These are phyloP conservation scores for Piromyces sp. DNA, from an alignment of 192 early-diverging fungal genomes.

Conservation along the genomic window DNA sequence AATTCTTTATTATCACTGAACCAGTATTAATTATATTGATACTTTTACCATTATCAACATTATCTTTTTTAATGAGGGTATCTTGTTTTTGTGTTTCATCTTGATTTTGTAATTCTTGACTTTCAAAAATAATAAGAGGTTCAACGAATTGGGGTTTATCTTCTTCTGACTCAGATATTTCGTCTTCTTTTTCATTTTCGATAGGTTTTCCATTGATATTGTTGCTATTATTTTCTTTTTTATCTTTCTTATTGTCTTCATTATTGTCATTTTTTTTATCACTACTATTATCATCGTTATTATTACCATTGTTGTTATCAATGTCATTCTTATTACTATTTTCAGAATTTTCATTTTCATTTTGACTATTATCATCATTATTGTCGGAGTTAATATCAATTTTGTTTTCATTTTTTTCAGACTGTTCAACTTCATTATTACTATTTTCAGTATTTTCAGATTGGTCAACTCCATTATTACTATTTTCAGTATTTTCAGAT, in stretches of 20 bases:
- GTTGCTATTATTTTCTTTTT: background rate
- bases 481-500: too few species aligned
- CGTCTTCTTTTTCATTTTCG: background rate
- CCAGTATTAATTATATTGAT: background rate
- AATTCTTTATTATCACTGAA: background rate
- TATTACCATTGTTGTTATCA: background rate
- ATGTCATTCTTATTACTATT: background rate
- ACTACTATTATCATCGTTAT: background rate
- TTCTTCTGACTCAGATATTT: background rate
- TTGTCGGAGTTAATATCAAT: background rate
- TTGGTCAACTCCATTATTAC: too few species aligned
- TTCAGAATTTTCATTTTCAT: background rate
- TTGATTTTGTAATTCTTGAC: background rate
- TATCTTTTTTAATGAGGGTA: background rate
- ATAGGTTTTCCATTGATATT: background rate
- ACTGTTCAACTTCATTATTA: too few species aligned
- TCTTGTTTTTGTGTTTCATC: background rate
- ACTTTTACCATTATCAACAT: background rate
- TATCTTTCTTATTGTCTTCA: background rate
- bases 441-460: too few species aligned
- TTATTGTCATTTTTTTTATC: background rate
- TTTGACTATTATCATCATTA: background rate
- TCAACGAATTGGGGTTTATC: background rate
- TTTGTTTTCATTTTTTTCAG: too few species aligned
- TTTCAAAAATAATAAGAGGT: background rate